Base-by-base conservation (phyloP, 2,329 filamentous ascomycete genomes). In the Colletotrichum tabaci region DNA sequence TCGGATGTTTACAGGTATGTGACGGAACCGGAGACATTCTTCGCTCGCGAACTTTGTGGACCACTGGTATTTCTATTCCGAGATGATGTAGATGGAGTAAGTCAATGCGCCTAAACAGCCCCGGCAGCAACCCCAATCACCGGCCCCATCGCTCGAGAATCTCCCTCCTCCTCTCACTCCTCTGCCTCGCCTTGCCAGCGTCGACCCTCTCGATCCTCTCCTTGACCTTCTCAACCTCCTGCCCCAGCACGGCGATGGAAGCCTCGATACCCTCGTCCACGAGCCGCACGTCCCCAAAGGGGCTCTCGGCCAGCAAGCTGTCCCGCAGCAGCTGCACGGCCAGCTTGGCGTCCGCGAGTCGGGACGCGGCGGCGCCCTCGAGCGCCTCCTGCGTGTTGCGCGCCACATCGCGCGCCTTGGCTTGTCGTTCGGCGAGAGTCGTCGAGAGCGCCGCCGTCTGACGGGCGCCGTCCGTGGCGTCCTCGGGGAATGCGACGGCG, bases 211-310 rank as follows among this genome's bases (percentile, higher is more conserved):
- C 79, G 30, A 89, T 74, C 61, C 81, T 82, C 38, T 79, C 79
- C 56, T 77, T 79, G 0, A 85, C 78, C 66, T 82, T 82, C 2
- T 80, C 80, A 56, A 87, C 80, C 77, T 88, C 87, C 61, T 84
- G 81, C 1, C 77, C 77, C 64, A 89, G 74, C 13, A 87, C 81
- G 0, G 78, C 77, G n/a, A 90, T 85, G 2, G 85, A 86, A 2
- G 78, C 81, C 66, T 88, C 85, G 47, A 89, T 85, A 38, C 88
- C 87, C 0, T 85, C 83, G 74, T 91, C 89, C 7, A 85, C 79
- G 7, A 91, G 82, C 52, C 81, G 82, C 5, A 88, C 83, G 26
- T 73, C 67, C 0, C 81, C 81, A 75, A 84, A 89, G 5, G 83
- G 79, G 40, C 84, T 88, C 74, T 90, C 88, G 0, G 86, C 86